Conservation (phyloP, 257 asterid genomes). For the Plantago major region DNA sequence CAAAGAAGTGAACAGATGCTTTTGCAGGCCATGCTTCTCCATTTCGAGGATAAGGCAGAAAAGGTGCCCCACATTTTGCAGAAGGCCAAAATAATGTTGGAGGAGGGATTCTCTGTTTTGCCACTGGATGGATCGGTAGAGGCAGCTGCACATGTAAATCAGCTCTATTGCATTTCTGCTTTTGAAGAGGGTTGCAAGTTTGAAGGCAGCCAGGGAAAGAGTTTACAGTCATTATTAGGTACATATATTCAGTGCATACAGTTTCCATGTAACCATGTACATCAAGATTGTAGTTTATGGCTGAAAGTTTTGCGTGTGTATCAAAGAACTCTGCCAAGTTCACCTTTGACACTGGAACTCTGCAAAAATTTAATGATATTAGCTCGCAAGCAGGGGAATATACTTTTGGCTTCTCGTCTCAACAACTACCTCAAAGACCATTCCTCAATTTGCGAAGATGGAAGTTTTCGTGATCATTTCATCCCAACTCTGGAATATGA, state of each 20-base stretch:
- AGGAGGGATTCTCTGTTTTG: constrained; percentile 71
- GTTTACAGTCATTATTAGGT: constrained; percentile 47
- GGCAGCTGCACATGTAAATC: constrained; percentile 82
- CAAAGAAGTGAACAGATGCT: constrained; percentile 98
- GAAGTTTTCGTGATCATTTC: constrained; percentile 46
- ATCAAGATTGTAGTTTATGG: constrained; percentile 94
- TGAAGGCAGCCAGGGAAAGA: constrained; percentile 43
- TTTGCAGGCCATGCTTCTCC: constrained; percentile 96
- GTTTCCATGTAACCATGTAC: constrained; percentile 53
- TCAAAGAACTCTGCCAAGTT: constrained; percentile 55
- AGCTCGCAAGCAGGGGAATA: constrained; percentile 84
- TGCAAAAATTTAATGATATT: constrained; percentile 63
- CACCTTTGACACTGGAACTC: constrained; percentile 73
- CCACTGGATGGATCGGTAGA: constrained; percentile 83
- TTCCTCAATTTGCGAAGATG: constrained; percentile 49
- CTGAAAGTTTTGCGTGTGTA: constrained; percentile 82
- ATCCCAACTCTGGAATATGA: constrained; percentile 63
- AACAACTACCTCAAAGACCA: constrained; percentile 56
- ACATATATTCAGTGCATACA: constrained; percentile 62
- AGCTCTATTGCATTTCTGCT: constrained; percentile 71
- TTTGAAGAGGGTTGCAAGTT: constrained; percentile 63
- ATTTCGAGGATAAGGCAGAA: constrained; percentile 68
- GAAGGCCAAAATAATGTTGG: constrained; percentile 78
- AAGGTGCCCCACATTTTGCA: constrained; percentile 71
- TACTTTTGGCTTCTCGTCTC: constrained; percentile 74